Evolutionary conservation across 2,329 filamentous ascomycete species (phyloP), one percentile per base, ranked within the genome.

Genomic region (Aphanoascus verrucosus): DNA sequence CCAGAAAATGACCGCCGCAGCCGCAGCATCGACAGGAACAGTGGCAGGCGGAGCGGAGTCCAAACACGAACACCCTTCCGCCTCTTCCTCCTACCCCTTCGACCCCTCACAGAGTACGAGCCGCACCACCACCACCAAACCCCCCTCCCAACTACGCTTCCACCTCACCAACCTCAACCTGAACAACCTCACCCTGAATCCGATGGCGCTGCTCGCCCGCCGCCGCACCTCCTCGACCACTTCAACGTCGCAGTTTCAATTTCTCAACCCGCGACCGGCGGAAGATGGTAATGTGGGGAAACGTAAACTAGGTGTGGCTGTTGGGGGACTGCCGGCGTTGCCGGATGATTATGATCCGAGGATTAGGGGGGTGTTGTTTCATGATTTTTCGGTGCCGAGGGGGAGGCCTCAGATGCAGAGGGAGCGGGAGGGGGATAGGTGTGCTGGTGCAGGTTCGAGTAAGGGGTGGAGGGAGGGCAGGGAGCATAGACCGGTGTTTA

Each of bases 331-430:
- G n/a, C 71, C 74, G 50, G 73, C 76, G 1, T 72, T 79, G 51
- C 78, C 79, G 1, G 79, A 80, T 55, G 77, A 82, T 60, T 83
- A 81, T 61, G 80, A 83, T 59, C 80, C 80, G 11, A 73, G 80
- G 51, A 84, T 83, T 55, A 75, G 78, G 50, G 81, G 81, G 15
- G 81, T 77, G 47, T 75, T 80, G 19, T 74, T 84, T 1, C 81
- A 84, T 66, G 81, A 84, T 60, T 84, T 84, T 63, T 82, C 79
- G 47, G 78, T 77, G 3, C 81, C 81, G 5, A 71, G 79, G n/a
- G n/a, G n/a, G n/a, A n/a, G n/a, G n/a, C n/a, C n/a, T n/a, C n/a
- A n/a, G n/a, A n/a, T n/a, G n/a, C n/a, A n/a, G n/a, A n/a, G n/a
- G n/a, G n/a, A n/a, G n/a, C n/a, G n/a, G n/a, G n/a, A n/a, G n/a